A percentile compares a stretch with the other conserved stretches of the same genome.
phyloP scores from a whole-genome alignment of 2,329 filamentous ascomycete species.

The Claviceps sp. region DNA sequence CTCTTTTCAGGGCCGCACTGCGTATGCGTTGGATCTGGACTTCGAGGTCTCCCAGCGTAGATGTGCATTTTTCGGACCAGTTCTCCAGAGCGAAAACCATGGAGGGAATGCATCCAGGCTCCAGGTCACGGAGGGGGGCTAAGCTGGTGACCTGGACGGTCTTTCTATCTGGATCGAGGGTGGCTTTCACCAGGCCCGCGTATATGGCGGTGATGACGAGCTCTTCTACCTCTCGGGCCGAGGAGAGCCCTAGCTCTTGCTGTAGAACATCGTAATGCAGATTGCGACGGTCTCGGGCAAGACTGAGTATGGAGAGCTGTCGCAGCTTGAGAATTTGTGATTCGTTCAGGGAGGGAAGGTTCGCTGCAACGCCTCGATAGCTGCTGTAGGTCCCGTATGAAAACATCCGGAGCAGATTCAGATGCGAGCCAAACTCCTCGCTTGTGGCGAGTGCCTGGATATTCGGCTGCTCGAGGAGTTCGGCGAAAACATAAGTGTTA shows the following conservation, averaged over 20 bases:
- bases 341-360: conserved; percentile 57
- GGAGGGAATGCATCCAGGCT: conserved; percentile 53
- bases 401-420: conserved; percentile 74
- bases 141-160: conserved; percentile 68
- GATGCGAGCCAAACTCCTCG: conserved; percentile 47
- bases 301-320: conserved; percentile 75
- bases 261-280: conserved; percentile 65
- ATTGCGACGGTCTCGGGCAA: conserved; percentile 53
- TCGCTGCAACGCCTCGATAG: conserved; percentile 36
- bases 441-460: conserved; percentile 57
- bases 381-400: conserved; percentile 79
- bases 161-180: conserved; percentile 66
- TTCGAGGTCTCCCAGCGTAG: conserved; percentile 63
- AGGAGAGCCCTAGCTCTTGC: conserved; percentile 50
- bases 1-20: conserved; percentile 38
- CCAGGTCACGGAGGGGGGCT: conserved; percentile 74
- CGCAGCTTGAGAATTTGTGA: conserved; percentile 74
- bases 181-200: conserved; percentile 66
- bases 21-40: conserved; percentile 57
- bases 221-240: conserved; percentile 61
- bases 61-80: conserved; percentile 70
- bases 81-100: conserved; percentile 55
- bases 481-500: conserved; percentile 85
- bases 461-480: conserved; percentile 71
- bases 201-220: conserved; percentile 83